These are phyloP conservation scores for Allomyces javanicus DNA, from an alignment of 192 early-diverging fungal species.

Conservation along the genomic window DNA sequence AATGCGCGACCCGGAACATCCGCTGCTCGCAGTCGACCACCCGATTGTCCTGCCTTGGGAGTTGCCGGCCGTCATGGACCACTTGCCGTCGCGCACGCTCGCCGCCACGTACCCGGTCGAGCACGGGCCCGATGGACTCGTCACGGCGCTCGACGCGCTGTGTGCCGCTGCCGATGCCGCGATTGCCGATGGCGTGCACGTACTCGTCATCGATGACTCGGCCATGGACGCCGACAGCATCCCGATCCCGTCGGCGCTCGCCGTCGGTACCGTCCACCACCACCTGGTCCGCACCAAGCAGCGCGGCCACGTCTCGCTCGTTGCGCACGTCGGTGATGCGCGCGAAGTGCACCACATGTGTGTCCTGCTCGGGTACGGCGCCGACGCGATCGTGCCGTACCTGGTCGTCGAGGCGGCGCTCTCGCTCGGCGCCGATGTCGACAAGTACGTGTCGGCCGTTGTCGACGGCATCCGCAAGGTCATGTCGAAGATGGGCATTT, in stretches of 20 bases:
- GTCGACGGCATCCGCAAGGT: conserved; percentile 95
- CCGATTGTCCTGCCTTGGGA: conserved; percentile 18
- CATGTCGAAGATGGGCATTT: conserved; percentile 99
- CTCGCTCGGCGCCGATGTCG: conserved; percentile 74
- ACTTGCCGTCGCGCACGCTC: conserved; percentile 61
- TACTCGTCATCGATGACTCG: conserved; percentile 71
- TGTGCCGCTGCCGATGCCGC: conserved; percentile 65
- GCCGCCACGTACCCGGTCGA: conserved; percentile 65
- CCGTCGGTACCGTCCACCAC: conserved; percentile 84
- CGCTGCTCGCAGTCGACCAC: not conserved
- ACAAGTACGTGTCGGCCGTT: conserved; percentile 67
- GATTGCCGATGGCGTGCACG: conserved; percentile 56
- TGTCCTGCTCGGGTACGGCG: conserved; percentile 85
- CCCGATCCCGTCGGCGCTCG: conserved; percentile 66
- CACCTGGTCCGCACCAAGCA: conserved; percentile 71
- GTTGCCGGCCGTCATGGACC: conserved; percentile 48
- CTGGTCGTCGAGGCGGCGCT: conserved; percentile 72
- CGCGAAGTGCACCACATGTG: conserved; percentile 92
- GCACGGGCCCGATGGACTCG: conserved; percentile 63
- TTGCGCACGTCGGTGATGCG: conserved; percentile 82
- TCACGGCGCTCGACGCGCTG: conserved; percentile 61
- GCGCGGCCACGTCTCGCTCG: conserved; percentile 67
- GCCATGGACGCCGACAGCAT: conserved; percentile 41
- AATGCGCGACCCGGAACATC: conserved; percentile 28
- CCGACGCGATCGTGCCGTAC: conserved; percentile 71